Evolutionary conservation across 2,329 filamentous ascomycete species (phyloP).

Genomic region (Colletotrichum camelliae): DNA sequence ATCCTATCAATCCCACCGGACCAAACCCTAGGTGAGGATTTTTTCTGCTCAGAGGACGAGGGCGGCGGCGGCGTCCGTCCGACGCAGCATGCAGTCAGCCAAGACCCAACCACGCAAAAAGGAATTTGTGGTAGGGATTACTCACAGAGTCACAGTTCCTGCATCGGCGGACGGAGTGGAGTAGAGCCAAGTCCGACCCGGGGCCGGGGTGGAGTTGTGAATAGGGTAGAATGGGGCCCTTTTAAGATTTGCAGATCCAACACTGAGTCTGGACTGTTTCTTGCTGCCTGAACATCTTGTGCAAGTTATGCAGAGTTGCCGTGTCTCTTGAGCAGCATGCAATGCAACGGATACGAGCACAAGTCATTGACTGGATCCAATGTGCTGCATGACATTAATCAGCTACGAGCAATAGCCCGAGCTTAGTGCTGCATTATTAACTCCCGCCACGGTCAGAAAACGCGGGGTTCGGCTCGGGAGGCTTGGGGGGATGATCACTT

Average conservation of each 20-base stretch:
- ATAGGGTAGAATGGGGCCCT: background rate
- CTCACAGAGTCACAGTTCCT: slow-evolving; percentile 21
- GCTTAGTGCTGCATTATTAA: background rate
- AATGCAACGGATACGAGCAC: background rate
- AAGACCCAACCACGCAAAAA: background rate
- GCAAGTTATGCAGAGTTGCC: background rate
- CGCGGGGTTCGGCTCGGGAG: slow-evolving; percentile 11
- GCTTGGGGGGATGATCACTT: background rate
- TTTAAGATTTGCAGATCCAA: background rate
- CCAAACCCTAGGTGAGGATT: background rate
- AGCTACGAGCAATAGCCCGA: background rate
- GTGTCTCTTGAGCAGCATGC: background rate
- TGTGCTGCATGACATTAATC: background rate
- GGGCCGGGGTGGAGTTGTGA: slow-evolving; percentile 4
- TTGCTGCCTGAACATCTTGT: background rate
- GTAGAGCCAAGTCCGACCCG: slow-evolving; percentile 2
- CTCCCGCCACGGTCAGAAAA: background rate
- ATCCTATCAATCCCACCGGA: background rate
- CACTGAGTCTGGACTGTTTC: background rate
- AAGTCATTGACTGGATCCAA: background rate
- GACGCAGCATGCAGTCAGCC: background rate
- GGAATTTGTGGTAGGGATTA: background rate
- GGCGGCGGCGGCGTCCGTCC: background rate
- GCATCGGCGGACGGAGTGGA: slow-evolving; percentile 17
- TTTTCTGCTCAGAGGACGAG: background rate